phyloP scores from a whole-genome alignment of 2,329 filamentous ascomycete genomes.

The Clarireedia sp. region DNA sequence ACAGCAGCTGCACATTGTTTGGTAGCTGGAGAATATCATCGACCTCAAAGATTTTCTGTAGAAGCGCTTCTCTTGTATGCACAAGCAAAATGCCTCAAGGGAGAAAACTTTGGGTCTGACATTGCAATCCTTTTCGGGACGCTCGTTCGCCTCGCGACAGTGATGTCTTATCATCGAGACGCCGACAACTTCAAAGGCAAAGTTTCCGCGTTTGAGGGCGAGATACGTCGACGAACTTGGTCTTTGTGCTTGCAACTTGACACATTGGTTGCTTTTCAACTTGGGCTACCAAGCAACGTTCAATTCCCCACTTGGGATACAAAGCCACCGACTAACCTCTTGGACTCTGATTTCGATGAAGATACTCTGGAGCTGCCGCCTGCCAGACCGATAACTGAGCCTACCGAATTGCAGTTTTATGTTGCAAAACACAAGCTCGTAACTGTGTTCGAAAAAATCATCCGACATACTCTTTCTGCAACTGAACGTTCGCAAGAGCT shows the following conservation, averaged over 20 bases:
- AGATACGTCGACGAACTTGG: conserved; percentile 27
- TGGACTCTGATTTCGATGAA: conserved; percentile 26
- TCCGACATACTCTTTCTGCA: conserved; percentile 23
- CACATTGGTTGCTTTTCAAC: conserved; percentile 26
- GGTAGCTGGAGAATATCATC: conserved; percentile 41
- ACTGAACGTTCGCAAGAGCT: neutral
- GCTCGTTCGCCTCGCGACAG: conserved; percentile 45
- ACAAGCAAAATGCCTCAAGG: conserved; percentile 43
- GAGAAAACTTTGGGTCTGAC: conserved; percentile 42
- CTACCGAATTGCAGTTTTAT: conserved; percentile 20
- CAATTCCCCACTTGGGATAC: conserved; percentile 20
- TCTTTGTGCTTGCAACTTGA: conserved; percentile 23
- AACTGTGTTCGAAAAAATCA: conserved; percentile 19
- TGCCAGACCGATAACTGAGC: conserved; percentile 21
- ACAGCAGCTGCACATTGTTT: conserved; percentile 39
- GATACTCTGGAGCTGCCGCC: conserved; percentile 18
- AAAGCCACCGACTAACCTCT: conserved; percentile 22
- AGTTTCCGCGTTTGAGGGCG: conserved; percentile 34
- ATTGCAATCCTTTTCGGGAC: conserved; percentile 45
- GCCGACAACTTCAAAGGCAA: conserved; percentile 24
- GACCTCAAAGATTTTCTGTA: conserved; percentile 39
- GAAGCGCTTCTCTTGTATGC: conserved; percentile 44
- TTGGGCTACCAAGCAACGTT: conserved; percentile 26
- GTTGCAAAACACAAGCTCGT: conserved; percentile 27
- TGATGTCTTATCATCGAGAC: conserved; percentile 53